These are phyloP conservation scores for Blastobotrys terrestris DNA, from an alignment of 805 yeast species.

Conservation along the genomic window DNA sequence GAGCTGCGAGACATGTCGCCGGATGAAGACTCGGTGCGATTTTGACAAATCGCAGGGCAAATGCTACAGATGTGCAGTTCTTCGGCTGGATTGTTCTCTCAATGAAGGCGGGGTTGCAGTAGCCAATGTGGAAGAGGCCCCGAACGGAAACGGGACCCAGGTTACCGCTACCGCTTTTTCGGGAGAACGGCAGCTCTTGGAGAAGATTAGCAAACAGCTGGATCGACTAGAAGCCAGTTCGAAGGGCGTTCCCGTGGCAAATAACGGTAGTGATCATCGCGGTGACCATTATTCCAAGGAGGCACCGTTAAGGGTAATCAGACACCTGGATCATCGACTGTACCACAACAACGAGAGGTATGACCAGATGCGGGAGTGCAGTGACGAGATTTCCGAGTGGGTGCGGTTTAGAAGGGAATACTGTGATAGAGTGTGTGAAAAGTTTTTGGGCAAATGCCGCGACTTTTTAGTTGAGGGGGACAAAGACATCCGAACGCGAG, in stretches of 20 bases:
- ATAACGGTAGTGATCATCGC: background rate
- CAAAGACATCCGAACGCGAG: slow-evolving; percentile 4
- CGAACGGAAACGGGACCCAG: background rate
- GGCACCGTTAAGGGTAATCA: slow-evolving; percentile 31
- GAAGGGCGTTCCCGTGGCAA: background rate
- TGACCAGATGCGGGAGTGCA: slow-evolving; percentile 31
- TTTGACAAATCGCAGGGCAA: slow-evolving; percentile 38
- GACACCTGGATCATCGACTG: slow-evolving; percentile 14
- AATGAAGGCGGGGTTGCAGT: slow-evolving; percentile 26
- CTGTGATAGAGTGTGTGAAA: slow-evolving; percentile 41
- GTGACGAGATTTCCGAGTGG: slow-evolving; percentile 43
- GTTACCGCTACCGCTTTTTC: background rate
- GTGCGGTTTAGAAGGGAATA: slow-evolving; percentile 39
- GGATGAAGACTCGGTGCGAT: slow-evolving; percentile 54
- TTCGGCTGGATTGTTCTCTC: slow-evolving; percentile 45
- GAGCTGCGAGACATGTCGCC: slow-evolving; percentile 47
- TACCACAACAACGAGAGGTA: slow-evolving; percentile 22
- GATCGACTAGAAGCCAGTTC: background rate
- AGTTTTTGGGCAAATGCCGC: slow-evolving; percentile 48
- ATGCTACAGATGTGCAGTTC: slow-evolving; percentile 48
- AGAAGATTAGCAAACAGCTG: slow-evolving; percentile 1
- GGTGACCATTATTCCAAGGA: slow-evolving; percentile 29
- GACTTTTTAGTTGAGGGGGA: slow-evolving; percentile 47
- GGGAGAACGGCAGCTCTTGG: background rate
- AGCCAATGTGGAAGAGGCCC: slow-evolving; percentile 18